phyloP scores from a whole-genome alignment of 257 asterid genomes.

The Forsythia viridissima region DNA sequence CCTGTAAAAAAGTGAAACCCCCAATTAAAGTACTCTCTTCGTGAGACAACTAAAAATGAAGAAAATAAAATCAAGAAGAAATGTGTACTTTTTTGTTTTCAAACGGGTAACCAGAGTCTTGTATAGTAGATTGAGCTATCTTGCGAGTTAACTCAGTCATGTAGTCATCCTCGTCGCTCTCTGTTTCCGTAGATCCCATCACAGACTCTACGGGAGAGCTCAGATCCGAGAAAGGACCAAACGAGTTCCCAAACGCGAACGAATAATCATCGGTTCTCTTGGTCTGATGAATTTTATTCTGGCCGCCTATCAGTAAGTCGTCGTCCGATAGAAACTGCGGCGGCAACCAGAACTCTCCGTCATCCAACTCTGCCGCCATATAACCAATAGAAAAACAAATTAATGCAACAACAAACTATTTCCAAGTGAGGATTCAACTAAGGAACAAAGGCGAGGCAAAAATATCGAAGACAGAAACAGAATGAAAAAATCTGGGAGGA shows the following conservation, averaged over 20 bases:
- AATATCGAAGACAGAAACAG: not conserved
- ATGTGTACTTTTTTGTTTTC: conserved; percentile 28
- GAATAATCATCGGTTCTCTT: not conserved
- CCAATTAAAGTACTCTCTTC: not conserved
- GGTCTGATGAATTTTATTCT: conserved; percentile 18
- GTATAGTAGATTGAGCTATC: conserved; percentile 27
- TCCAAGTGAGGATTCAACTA: not conserved
- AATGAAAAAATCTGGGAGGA: not conserved
- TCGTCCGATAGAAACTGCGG: conserved; percentile 45
- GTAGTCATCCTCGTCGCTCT: conserved; percentile 44
- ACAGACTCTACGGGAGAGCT: conserved; percentile 41
- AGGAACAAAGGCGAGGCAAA: not conserved
- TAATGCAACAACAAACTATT: not conserved
- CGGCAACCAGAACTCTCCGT: conserved; percentile 43
- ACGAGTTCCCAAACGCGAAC: conserved; percentile 7
- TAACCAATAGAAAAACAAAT: not conserved
- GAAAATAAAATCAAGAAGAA: not conserved
- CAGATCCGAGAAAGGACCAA: conserved; percentile 31
- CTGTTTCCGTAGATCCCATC: conserved; percentile 34
- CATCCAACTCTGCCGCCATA: conserved; percentile 38
- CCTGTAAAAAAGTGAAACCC: conserved; percentile 10
- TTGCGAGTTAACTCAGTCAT: conserved; percentile 29
- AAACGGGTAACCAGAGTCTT: conserved; percentile 3
- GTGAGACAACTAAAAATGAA: not conserved
- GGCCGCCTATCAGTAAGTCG: conserved; percentile 32